Evolutionary conservation across 2,329 filamentous ascomycete genomes (phyloP), one percentile per base, ranked within the genome.

Genomic region (Aspergillus intermedius): DNA sequence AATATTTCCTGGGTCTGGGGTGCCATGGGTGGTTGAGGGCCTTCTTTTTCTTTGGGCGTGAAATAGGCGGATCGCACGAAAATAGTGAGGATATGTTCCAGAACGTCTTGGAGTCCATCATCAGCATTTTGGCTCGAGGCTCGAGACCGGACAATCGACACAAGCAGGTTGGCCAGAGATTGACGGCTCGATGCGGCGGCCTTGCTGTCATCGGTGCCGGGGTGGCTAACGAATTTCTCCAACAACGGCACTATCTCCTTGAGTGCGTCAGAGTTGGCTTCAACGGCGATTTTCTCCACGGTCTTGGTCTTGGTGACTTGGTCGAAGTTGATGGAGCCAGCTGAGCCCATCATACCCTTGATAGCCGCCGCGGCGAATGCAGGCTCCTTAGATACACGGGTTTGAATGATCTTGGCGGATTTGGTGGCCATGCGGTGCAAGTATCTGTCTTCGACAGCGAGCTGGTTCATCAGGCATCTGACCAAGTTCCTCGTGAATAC

Each of bases 401-500:
- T 71, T 56, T 88, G 81, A 12, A 95, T 77, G 0, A 80, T 74
- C 57, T 87, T 86, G n/a, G 93, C 70, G 1, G 87, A 81, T 61
- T 87, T 88, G 45, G 84, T 74, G 2, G 91, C 88, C 40, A 88
- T 86, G 35, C 84, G 83, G 68, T 95, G 85, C 12, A 95, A 75
- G 59, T 88, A 90, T 17, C 88, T 79, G 56, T 91, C 87, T 54
- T 87, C 76, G 42, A 87, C 84, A 2, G 85, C 81, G 5, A 90
- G 80, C 60, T 95, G 88, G 64, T 94, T 93, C 68, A 88, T 86
- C 42, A 95, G 72, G 60, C 85, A 91, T 44, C 82, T 79, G 70
- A 94, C 83, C 19, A 96, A 74, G 59, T 95, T 95, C 53, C 84
- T 82, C 59, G 87, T 90, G 65, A 97, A 95, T 0, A 95, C 74